Evolutionary conservation across 2,329 filamentous ascomycete genomes (phyloP), one percentile per base, ranked within the genome.

Genomic region (Ophiostoma sp.): DNA sequence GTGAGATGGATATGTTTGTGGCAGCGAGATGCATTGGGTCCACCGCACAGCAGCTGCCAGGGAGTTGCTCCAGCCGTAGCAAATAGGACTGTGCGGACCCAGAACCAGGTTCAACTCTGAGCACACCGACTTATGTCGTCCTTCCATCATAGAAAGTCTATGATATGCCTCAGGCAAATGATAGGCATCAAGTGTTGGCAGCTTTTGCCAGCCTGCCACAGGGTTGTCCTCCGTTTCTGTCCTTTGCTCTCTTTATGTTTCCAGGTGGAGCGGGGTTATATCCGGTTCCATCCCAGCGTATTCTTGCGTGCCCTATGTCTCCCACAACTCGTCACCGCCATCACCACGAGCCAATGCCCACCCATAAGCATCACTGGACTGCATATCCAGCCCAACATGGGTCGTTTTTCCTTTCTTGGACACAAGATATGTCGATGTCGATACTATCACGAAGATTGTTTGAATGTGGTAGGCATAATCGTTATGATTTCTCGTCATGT

Each of bases 211-310:
- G 15, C 1, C 11, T 45, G 11, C n/a, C 9, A 17, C 39, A 19
- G 7, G 2, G 17, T 45, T 17, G 22, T 28, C 22, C 9, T 42
- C 17, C 57, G 9, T 61, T 39, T 17, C 31, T 12, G 31, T 31
- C 31, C 57, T 22, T 61, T 39, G 17, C 12, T 45, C 22, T 39
- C 36, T 28, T 66, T 17, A 28, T 45, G 61, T 11, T 39, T 64
- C n/a, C 61, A 17, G 11, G 61, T 17, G 61, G 61, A 64, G 61
- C 61, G 61, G 61, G 61, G 36, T 66, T 19, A 22, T 28, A n/a
- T 66, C 22, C 45, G 61, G n/a, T 66, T 42, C 36, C 61, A 28
- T 66, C 39, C 12, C 36, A 66, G 61, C 61, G 45, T 8, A 15
- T 9, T 28, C 33, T 28, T 28, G 9, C 22, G 12, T 28, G 61